Evolutionary conservation across 169 alveolate genomes (phyloP), one percentile per base, ranked within the genome.

Genomic region (Theileria annulata): DNA sequence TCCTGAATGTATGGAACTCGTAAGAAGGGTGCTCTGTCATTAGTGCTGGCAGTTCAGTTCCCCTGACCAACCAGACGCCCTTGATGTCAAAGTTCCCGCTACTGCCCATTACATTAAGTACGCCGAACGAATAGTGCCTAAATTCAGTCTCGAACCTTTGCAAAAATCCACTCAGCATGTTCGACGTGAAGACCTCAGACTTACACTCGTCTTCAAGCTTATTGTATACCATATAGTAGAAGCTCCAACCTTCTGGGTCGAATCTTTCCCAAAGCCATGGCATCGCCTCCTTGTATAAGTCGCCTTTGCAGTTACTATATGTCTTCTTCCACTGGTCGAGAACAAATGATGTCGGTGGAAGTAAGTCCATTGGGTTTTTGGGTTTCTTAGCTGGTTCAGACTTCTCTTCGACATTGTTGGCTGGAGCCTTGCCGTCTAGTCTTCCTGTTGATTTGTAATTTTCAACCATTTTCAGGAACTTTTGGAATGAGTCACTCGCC

Each of bases 31-130:
- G 98, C 23, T 96, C 98, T 71, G 88, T 86, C 96, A 97, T 89
- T 82, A 88, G 91, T 69, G 86, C 85, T 10, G 98, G 98, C 23
- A 96, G 86, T 21, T 93, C 98, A 9, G 75, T 85, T 47, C 99
- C 99, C 90, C 98, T 94, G 93, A 96, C 95, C 83, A 97, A 75
- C 98, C 99, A 97, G 8, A 97, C 98, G 15, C 99, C 99, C 83
- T 88, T 94, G 54, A 97, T 94, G 71, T 97, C 99, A 74, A 93
- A 94, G 79, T 91, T 70, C 47, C 95, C 95, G 51, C 85, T 97
- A 64, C 93, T 94, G 30, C 99, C 99, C 75, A 96, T 86, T 19
- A 98, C 97, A 51, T 97, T 93, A 42, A 95, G 91, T 30, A 95
- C 97, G 62, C 97, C 99, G 87, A 97, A 98, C n/a, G 97, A 90